phyloP scores from a whole-genome alignment of 164 flowering plant genomes.

The Dillenia suffruticosa region DNA sequence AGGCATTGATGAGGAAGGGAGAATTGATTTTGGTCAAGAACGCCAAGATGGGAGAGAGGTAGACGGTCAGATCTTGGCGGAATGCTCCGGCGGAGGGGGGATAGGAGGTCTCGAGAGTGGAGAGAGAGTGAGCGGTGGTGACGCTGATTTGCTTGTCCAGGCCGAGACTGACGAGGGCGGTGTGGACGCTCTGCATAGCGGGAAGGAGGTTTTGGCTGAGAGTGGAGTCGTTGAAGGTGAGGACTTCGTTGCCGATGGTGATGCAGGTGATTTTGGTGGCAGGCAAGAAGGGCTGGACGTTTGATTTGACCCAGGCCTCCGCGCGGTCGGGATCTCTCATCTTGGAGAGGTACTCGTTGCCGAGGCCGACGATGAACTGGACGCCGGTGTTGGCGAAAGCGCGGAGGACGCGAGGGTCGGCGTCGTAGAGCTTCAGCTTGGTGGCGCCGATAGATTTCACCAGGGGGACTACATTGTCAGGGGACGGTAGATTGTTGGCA shows the following conservation, averaged over 20 bases:
- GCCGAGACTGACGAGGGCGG: slow-evolving; percentile 42
- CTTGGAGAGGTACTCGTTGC: slow-evolving; percentile 39
- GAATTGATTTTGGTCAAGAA: slow-evolving; percentile 51
- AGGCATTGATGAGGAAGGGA: slow-evolving; percentile 64
- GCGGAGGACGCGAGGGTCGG: slow-evolving; percentile 46
- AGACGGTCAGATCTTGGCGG: slow-evolving; percentile 36
- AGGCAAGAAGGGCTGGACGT: slow-evolving; percentile 35
- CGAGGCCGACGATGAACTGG: slow-evolving; percentile 47
- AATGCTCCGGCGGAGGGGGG: slow-evolving; percentile 73
- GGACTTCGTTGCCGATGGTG: slow-evolving; percentile 62
- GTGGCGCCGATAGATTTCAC: slow-evolving; percentile 45
- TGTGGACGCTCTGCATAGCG: slow-evolving; percentile 60
- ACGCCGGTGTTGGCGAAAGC: slow-evolving; percentile 56
- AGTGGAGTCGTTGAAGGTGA: slow-evolving; percentile 45
- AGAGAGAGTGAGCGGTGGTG: slow-evolving; percentile 69
- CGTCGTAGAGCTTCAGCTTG: slow-evolving; percentile 62
- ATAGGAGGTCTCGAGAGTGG: slow-evolving; percentile 49
- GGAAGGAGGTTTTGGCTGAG: slow-evolving; percentile 38
- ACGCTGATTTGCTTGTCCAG: slow-evolving; percentile 53
- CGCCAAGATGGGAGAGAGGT: slow-evolving; percentile 30
- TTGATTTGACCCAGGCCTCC: slow-evolving; percentile 35
- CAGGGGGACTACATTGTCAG: slow-evolving; percentile 45
- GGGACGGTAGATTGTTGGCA: slow-evolving; percentile 61
- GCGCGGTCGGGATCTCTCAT: slow-evolving; percentile 45
- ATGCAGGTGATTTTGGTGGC: slow-evolving; percentile 50